These are phyloP conservation scores for Cryptococcus hybrid DNA, from an alignment of 1,284 basidiomycete genomes.

Conservation along the genomic window DNA sequence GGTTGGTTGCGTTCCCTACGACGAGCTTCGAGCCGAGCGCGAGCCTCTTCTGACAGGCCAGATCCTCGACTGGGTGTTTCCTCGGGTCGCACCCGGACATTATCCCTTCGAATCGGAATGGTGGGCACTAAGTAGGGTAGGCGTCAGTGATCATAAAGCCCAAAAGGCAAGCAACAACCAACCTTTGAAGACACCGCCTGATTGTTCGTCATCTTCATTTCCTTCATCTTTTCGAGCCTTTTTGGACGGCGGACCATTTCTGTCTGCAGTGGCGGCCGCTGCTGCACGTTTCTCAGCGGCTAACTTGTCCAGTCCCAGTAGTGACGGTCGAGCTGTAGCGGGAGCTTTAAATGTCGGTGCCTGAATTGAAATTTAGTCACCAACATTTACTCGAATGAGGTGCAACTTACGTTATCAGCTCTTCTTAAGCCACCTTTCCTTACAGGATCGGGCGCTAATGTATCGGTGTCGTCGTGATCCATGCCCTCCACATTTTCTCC, in stretches of 20 bases:
- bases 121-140: slow-evolving; percentile 61
- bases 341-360: slow-evolving; percentile 74
- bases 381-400: background rate
- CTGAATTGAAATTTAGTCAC: slow-evolving; percentile 46
- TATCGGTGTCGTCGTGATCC: slow-evolving; percentile 73
- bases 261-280: slow-evolving; percentile 53
- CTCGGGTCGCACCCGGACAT: slow-evolving; percentile 70
- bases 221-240: slow-evolving; percentile 59
- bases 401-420: slow-evolving; percentile 48
- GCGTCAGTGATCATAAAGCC: background rate
- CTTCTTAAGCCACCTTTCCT: slow-evolving; percentile 74
- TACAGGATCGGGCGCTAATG: slow-evolving; percentile 70
- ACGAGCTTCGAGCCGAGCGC: slow-evolving; percentile 71
- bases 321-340: slow-evolving; percentile 65
- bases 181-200: slow-evolving; percentile 77
- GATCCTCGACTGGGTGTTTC: slow-evolving; percentile 94
- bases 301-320: slow-evolving; percentile 80
- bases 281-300: slow-evolving; percentile 78
- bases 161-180: slow-evolving; percentile 15
- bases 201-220: slow-evolving; percentile 48
- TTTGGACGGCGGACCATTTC: slow-evolving; percentile 59
- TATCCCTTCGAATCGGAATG: slow-evolving; percentile 58
- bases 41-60: slow-evolving; percentile 73
- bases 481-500: slow-evolving; percentile 56
- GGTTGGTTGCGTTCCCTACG: slow-evolving; percentile 63